Percentiles rank a stretch among this genome's conserved stretches.
Conservation (phyloP, 192 early-diverging fungal genomes). For the Haplosporangium gracile region DNA sequence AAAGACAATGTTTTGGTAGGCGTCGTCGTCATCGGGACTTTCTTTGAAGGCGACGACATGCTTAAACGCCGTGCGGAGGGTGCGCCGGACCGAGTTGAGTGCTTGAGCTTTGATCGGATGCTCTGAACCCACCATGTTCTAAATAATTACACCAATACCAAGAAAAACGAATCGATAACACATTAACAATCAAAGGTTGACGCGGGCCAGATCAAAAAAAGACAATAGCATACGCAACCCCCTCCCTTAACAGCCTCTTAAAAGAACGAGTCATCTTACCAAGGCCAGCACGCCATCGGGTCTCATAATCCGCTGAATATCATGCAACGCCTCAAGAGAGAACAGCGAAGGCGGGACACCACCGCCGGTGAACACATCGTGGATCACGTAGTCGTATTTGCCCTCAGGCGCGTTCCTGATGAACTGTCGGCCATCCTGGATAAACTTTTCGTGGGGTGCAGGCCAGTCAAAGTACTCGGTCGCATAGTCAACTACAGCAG, state of each 20-base stretch:
- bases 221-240: neutral
- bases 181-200: neutral
- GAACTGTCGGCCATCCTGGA: conserved; percentile 83
- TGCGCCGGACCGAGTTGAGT: conserved; percentile 72
- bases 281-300: conserved; percentile 84
- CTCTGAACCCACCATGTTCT: conserved; percentile 86
- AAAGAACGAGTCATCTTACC: conserved; percentile 57
- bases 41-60: conserved; percentile 79
- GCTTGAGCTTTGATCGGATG: conserved; percentile 61
- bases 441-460: conserved; percentile 63
- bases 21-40: conserved; percentile 53
- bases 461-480: conserved; percentile 74
- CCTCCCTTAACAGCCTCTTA: neutral
- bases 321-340: conserved; percentile 76
- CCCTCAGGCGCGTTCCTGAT: conserved; percentile 66
- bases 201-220: neutral
- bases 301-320: conserved; percentile 76
- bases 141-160: neutral
- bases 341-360: conserved; percentile 80
- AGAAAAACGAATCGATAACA: conserved; percentile 1
- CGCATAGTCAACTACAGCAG: conserved; percentile 78
- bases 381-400: conserved; percentile 88
- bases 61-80: conserved; percentile 75
- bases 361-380: conserved; percentile 97
- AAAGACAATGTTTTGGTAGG: conserved; percentile 74